Base-by-base conservation (phyloP, 1,284 basidiomycete species). In the Puccinia coronata region DNA sequence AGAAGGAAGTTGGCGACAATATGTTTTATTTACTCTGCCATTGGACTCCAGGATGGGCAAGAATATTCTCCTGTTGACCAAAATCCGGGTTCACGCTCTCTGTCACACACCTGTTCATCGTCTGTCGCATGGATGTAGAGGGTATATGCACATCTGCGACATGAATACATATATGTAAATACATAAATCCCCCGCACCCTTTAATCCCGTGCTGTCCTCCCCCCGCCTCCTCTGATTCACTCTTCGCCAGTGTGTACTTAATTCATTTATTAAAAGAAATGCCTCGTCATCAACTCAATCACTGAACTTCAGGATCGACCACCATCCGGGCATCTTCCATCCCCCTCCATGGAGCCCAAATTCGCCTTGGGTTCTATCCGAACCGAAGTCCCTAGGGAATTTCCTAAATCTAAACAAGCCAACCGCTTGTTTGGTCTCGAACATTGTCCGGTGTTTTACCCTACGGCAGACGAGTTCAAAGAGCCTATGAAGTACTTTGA, bases 401-500 rank as follows among this genome's bases (percentile, higher is more conserved):
- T 69, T 31, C 78, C 78, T 0, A 71, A 71, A 36, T 47, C 36
- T 14, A 65, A 70, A n/a, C 65, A 79, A 28, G 31, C 63, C 65
- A 79, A 59, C 53, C 57, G 79, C 43, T 34, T 92, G 23, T 98
- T 98, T 87, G 94, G 90, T 8, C 89, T 99, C 72, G 89, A 92
- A 82, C 93, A 98, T 85, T 97, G 95, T 84, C 97, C 95, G 2
- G 91, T 91, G 78, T 99, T 92, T 86, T 92, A 92, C 86, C 97
- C 97, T 18, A 93, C 92, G 0, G 86, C 87, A 20, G 95, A 96
- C 83, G 92, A 99, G 87, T 99, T 96, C 87, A 73, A 73, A 43
- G 94, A 98, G 88, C 95, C 96, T n/a, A 92, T 98, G 91, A 90
- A 90, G 74, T 99, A 98, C 88, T 94, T 99, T 86, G 91, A 91